phyloP scores from a whole-genome alignment of 75 land plant genomes.

The Selaginella moellendorffii region DNA sequence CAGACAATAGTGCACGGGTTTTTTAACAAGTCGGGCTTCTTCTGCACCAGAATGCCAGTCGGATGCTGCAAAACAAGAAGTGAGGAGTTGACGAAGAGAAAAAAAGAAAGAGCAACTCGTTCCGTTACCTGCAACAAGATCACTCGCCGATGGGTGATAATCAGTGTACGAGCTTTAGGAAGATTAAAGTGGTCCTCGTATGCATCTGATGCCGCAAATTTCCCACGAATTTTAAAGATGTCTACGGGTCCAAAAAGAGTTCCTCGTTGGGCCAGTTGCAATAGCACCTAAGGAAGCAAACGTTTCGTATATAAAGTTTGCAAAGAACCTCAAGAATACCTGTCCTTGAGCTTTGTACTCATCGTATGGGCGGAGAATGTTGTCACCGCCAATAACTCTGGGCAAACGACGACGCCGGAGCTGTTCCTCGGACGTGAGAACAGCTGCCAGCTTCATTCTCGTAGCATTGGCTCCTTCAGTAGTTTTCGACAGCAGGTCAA shows the following conservation, averaged over 20 bases:
- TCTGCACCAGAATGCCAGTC: slow-evolving; percentile 43
- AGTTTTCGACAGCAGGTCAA: slow-evolving; percentile 93
- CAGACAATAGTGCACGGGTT: slow-evolving; percentile 85
- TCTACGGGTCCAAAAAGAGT: slow-evolving; percentile 88
- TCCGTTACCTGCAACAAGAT: slow-evolving; percentile 74
- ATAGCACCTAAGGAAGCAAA: slow-evolving; percentile 43
- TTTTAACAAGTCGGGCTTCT: slow-evolving; percentile 58
- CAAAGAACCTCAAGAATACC: too few species aligned
- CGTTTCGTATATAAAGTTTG: too few species aligned
- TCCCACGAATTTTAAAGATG: slow-evolving; percentile 89
- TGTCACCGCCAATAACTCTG: slow-evolving; percentile 88
- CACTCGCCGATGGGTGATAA: slow-evolving; percentile 75
- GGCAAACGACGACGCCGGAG: slow-evolving; percentile 77
- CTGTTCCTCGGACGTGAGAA: slow-evolving; percentile 80
- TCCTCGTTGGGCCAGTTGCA: slow-evolving; percentile 87
- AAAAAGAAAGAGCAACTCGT: slow-evolving; percentile 9
- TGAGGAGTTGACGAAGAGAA: too few species aligned
- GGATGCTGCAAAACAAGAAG: too few species aligned
- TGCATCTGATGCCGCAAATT: slow-evolving; percentile 96
- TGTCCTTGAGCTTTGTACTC: slow-evolving; percentile 91
- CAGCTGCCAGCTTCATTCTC: slow-evolving; percentile 83
- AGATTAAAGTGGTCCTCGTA: slow-evolving; percentile 90
- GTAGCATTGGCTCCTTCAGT: slow-evolving; percentile 99
- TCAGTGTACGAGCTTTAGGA: slow-evolving; percentile 63
- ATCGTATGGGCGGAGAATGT: slow-evolving; percentile 81